Evolutionary conservation across 1,284 basidiomycete genomes (phyloP), one percentile per base, ranked within the genome.

Genomic region (Hemileccinum hortonii): DNA sequence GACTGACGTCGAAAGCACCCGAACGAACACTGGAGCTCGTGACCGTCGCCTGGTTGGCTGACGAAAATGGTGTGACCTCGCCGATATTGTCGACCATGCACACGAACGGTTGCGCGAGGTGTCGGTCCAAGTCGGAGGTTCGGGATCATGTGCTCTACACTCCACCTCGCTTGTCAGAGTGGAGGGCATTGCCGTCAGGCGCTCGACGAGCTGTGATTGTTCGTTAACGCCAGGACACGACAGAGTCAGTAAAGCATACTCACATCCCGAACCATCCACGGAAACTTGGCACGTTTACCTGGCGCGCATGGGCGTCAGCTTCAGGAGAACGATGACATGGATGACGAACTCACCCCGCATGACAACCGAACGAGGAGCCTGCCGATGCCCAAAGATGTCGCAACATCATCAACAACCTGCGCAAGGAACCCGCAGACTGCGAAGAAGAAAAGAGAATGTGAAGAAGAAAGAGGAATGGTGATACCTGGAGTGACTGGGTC

Each of bases 371-470:
- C 15, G 15, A 42, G n/a, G 21, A 37, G n/a, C 56, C 30, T 19
- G 39, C 50, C 36, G 19, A 3, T 15, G 36, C 40, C 21, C 12
- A 32, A 8, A 39, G 39, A n/a, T 29, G 8, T 45, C n/a, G 14
- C 38, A 1, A n/a, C 37, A 33, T 45, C 56, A 30, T 33, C 38
- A 48, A 9, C 42, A 42, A 41, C 11, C 51, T 36, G 35, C 45
- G 21, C 42, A 30, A 40, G 18, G 36, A 33, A 54, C 51, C 33
- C n/a, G 35, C 38, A 55, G 56, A 55, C n/a, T 37, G 42, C 15
- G 24, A 43, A 53, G 36, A 36, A 55, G 12, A 5, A 7, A 12
- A 39, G 19, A 26, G 26, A 26, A 26, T 26, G 26, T 29, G 29
- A 18, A 21, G 8, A 19, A 6, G 15, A 11, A 16, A 29, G 26